phyloP scores from a whole-genome alignment of 768 basidiomycete species.

The Lyophyllum shimeji region DNA sequence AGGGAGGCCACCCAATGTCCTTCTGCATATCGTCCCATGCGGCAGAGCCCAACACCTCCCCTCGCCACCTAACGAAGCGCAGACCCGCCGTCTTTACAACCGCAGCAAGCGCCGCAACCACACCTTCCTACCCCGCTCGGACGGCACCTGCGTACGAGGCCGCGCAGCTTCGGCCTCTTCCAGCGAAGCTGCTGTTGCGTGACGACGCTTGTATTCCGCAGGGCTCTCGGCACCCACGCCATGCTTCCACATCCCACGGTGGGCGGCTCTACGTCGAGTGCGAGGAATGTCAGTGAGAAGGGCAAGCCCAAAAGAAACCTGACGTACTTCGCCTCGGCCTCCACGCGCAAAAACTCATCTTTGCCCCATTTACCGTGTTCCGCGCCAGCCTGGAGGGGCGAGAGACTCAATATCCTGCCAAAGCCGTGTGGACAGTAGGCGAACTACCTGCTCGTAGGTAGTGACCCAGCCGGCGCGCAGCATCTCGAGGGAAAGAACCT shows the following conservation, averaged over 20 bases:
- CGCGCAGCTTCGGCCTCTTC: slow-evolving; percentile 15
- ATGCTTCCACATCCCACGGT: slow-evolving; percentile 74
- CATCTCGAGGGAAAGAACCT: slow-evolving; percentile 69
- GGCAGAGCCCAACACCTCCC: too few species aligned
- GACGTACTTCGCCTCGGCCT: slow-evolving; percentile 67
- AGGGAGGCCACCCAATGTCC: too few species aligned
- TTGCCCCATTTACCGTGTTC: slow-evolving; percentile 75
- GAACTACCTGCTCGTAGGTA: slow-evolving; percentile 71
- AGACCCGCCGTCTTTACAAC: background rate
- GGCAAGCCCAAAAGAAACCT: background rate
- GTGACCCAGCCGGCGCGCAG: slow-evolving; percentile 73
- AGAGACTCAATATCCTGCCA: too few species aligned
- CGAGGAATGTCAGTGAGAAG: background rate
- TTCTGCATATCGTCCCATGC: too few species aligned
- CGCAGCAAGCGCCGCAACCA: slow-evolving; percentile 14
- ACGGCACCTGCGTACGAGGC: background rate
- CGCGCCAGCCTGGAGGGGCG: slow-evolving; percentile 51
- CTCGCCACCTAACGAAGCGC: background rate
- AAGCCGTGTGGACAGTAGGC: too few species aligned
- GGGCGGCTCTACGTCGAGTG: slow-evolving; percentile 44
- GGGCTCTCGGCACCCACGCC: slow-evolving; percentile 63
- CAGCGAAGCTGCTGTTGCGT: slow-evolving; percentile 31
- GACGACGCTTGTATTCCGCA: slow-evolving; percentile 75
- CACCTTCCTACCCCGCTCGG: background rate
- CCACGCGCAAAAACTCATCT: slow-evolving; percentile 58